A percentile compares a stretch with the other conserved stretches of the same genome.
Evolutionary conservation across 2,329 filamentous ascomycete species (phyloP).

Genomic region (Colletotrichum limetticola): DNA sequence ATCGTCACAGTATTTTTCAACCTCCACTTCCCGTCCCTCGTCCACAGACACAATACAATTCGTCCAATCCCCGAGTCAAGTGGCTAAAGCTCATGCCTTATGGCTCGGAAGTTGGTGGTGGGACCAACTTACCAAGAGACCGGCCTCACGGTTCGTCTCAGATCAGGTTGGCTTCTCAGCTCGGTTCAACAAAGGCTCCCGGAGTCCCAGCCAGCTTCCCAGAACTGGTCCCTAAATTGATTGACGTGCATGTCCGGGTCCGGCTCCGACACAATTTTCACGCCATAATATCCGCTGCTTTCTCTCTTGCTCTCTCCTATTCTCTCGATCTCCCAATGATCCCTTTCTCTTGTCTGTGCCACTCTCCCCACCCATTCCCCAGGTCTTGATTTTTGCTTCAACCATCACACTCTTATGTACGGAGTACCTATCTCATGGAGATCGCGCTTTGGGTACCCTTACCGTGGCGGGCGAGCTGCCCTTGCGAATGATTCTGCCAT

Average conservation of each 20-base stretch:
- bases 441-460: not conserved
- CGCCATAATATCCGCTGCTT: conserved; percentile 18
- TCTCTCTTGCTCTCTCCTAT: not conserved
- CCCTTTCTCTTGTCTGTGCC: not conserved
- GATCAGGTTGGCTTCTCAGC: not conserved
- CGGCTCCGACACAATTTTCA: conserved; percentile 1
- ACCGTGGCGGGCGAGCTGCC: not conserved
- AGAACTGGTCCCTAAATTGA: not conserved
- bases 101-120: not conserved
- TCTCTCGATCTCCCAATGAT: not conserved
- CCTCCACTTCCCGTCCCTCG: no score
- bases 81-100: not conserved
- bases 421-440: not conserved
- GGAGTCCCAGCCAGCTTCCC: not conserved
- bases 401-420: not conserved
- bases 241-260: not conserved
- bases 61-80: not conserved
- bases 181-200: conserved; percentile 1
- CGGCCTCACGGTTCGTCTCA: not conserved
- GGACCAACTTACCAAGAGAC: not conserved
- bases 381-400: not conserved
- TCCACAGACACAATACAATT: not conserved
- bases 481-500: not conserved
- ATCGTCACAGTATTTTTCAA: not conserved
- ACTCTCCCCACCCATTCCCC: not conserved